These are phyloP conservation scores for Xylaria sp. DNA, from an alignment of 2,329 filamentous ascomycete species.

Conservation along the genomic window DNA sequence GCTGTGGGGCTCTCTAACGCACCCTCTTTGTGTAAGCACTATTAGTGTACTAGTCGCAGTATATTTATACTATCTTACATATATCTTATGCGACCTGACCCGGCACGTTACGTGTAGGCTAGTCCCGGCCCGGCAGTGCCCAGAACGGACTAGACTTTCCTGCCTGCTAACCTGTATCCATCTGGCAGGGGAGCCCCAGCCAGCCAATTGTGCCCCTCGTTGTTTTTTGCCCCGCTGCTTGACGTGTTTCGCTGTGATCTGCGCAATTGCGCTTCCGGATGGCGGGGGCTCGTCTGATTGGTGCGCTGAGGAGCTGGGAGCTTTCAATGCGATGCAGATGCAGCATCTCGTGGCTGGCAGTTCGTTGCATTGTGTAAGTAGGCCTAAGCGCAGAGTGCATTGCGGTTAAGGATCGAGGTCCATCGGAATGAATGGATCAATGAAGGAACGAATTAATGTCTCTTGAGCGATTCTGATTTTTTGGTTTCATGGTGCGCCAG, in stretches of 20 bases:
- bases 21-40: background rate
- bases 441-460: background rate
- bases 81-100: background rate
- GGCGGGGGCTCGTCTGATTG: conserved; percentile 24
- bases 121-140: background rate
- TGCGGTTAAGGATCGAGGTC: background rate
- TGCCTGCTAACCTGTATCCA: background rate
- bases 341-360: conserved; percentile 25
- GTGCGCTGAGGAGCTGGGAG: conserved; percentile 6
- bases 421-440: background rate
- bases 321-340: conserved; percentile 1
- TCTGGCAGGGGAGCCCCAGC: background rate
- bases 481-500: background rate
- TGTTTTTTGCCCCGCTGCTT: conserved; percentile 11
- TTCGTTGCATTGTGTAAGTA: background rate
- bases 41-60: background rate
- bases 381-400: background rate
- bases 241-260: conserved; percentile 33
- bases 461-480: too few species aligned
- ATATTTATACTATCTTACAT: too few species aligned
- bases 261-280: conserved; percentile 28
- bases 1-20: background rate
- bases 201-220: conserved; percentile 21
- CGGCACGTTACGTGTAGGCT: background rate
- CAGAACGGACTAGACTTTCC: background rate